Base-by-base conservation (phyloP, 2,329 filamentous ascomycete species). In the Shiraia sp. region DNA sequence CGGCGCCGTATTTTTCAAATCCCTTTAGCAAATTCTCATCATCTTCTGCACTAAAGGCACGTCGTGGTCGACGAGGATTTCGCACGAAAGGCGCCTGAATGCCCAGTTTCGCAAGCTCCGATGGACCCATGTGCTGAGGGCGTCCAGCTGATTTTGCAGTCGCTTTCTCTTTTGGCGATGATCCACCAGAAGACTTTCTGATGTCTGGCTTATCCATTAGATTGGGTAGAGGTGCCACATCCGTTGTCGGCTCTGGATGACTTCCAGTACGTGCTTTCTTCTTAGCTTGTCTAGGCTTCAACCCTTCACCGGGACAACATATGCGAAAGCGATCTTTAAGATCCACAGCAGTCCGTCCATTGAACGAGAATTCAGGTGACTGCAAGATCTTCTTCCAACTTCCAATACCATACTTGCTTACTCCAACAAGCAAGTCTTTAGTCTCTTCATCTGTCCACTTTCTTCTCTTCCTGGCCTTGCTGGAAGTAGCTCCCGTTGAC, bases 371-470 rank as follows among this genome's bases (percentile, higher is more conserved):
- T 24, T 82, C 78, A 12, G 76, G 63, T 49, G 79, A 77, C 3
- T 78, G 71, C 17, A 84, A 60, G 13, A 86, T 85, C 49, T 77
- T 77, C 41, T 81, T 85, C 82, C 82, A 86, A 48, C 76, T 82
- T 3, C 82, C 82, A 45, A 84, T 79, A 2, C 82, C 82, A 53
- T 80, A 83, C 47, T 75, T 78, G 26, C 77, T 73, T 7, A 84
- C 82, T 0, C 82, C 82, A 42, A 75, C 70, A 10, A 85, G 68
- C 17, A 86, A 61, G 49, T 79, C 72, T 19, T 71, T 72, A 1
- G 81, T 85, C 61, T 86, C 82, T 48, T 81, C 71, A n/a, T 83
- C 77, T 1, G 78, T 78, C 82, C 82, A 86, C 47, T 75, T 79
- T 40, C 79, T 81, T 32, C 74, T 80, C 48, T 78, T 79, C 48